Percentiles rank a stretch among this genome's conserved stretches.
Conservation (phyloP, 2,329 filamentous ascomycete genomes). For the Nectriaceae sp. region DNA sequence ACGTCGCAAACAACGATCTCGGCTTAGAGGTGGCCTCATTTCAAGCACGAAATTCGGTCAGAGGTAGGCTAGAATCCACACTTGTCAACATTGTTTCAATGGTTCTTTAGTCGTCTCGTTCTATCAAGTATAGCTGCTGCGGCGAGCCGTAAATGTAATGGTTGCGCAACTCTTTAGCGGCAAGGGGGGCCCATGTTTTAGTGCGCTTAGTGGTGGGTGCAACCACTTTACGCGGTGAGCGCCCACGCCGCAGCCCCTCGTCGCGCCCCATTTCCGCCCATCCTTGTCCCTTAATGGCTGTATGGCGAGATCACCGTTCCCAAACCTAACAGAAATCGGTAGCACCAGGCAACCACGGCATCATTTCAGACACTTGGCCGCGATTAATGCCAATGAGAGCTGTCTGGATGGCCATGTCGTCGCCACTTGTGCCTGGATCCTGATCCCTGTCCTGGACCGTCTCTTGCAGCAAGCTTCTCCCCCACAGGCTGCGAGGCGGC, state of each 20-base stretch:
- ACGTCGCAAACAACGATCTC: slow-evolving; percentile 3
- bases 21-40: not conserved
- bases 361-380: not conserved
- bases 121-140: slow-evolving; percentile 16
- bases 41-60: not conserved
- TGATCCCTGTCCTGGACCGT: not conserved
- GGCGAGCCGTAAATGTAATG: slow-evolving; percentile 21
- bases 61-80: not conserved
- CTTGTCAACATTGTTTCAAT: not conserved
- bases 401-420: not conserved
- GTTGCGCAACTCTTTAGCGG: slow-evolving; percentile 14
- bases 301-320: slow-evolving; percentile 2
- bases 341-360: slow-evolving; percentile 35
- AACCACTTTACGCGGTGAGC: slow-evolving; percentile 33
- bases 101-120: slow-evolving; percentile 3
- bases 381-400: not conserved
- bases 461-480: slow-evolving; percentile 3
- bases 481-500: slow-evolving; percentile 4
- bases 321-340: slow-evolving; percentile 21
- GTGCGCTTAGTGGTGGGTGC: slow-evolving; percentile 24
- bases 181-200: slow-evolving; percentile 16
- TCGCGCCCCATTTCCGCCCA: slow-evolving; percentile 22
- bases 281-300: not conserved
- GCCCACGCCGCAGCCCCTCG: slow-evolving; percentile 26
- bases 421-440: not conserved